Conservation (phyloP, 805 yeast genomes). For the Spathaspora gorwiae region DNA sequence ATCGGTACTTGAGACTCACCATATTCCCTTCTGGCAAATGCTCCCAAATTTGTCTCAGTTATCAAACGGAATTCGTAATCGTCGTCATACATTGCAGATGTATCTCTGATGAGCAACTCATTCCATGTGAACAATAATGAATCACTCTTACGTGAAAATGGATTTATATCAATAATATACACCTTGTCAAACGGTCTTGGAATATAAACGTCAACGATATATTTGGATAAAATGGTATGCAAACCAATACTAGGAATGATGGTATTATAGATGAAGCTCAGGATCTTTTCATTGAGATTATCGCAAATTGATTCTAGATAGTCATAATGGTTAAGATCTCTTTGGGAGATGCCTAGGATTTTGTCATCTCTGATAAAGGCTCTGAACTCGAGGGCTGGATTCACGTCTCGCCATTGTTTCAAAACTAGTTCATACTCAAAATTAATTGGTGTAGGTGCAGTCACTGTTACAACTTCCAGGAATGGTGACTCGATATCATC, state of each 20-base stretch:
- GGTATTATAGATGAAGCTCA: slow-evolving; percentile 48
- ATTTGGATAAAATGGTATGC: slow-evolving; percentile 23
- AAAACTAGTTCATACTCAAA: slow-evolving; percentile 60
- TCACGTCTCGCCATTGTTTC: slow-evolving; percentile 76
- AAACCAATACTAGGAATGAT: slow-evolving; percentile 17
- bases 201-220: slow-evolving; percentile 76
- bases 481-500: slow-evolving; percentile 80
- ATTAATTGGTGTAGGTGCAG: slow-evolving; percentile 7
- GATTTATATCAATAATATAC: slow-evolving; percentile 80
- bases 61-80: slow-evolving; percentile 60
- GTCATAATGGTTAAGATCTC: slow-evolving; percentile 81
- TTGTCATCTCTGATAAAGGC: slow-evolving; percentile 65
- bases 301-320: slow-evolving; percentile 54
- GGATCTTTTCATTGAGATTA: slow-evolving; percentile 45
- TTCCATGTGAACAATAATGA: slow-evolving; percentile 79
- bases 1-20: slow-evolving; percentile 88
- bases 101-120: slow-evolving; percentile 46
- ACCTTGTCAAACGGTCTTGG: slow-evolving; percentile 68
- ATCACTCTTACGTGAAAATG: slow-evolving; percentile 76
- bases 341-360: slow-evolving; percentile 72
- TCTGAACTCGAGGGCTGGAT: slow-evolving; percentile 90
- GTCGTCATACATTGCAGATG: slow-evolving; percentile 26
- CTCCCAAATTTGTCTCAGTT: slow-evolving; percentile 61
- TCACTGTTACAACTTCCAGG: slow-evolving; percentile 33
- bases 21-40: slow-evolving; percentile 78